Percentiles rank a stretch among this genome's conserved stretches.
phyloP scores from a whole-genome alignment of 2,329 filamentous ascomycete genomes.

The Colletotrichum sp. region DNA sequence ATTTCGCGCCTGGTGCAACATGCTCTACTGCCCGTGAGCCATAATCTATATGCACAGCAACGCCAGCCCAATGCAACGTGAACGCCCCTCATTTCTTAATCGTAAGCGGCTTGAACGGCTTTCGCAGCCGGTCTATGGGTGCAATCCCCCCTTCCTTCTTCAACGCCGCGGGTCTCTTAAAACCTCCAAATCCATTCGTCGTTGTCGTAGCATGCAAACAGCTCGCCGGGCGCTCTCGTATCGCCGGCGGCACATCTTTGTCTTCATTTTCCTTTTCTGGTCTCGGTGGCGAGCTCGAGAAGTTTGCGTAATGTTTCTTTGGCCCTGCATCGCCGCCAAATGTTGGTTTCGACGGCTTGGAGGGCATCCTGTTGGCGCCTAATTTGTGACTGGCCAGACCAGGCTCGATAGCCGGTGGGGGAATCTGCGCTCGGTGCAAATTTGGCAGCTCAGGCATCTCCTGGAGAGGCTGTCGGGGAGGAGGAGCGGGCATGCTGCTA shows the following conservation, averaged over 20 bases:
- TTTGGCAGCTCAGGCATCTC: conserved; percentile 17
- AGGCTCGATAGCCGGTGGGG: conserved; percentile 31
- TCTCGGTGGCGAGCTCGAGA: conserved; percentile 61
- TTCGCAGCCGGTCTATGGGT: conserved; percentile 55
- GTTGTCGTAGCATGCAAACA: conserved; percentile 59
- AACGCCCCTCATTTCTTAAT: conserved; percentile 42
- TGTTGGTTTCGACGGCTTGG: conserved; percentile 34
- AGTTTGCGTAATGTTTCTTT: conserved; percentile 57
- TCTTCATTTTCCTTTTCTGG: conserved; percentile 28
- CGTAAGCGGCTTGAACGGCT: conserved; percentile 63
- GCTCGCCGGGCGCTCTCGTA: conserved; percentile 44
- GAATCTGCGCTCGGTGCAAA: conserved; percentile 17
- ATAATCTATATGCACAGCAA: not conserved
- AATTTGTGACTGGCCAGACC: conserved; percentile 46
- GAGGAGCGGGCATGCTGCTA: conserved; percentile 14
- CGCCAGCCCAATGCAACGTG: not conserved
- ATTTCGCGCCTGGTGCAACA: not conserved
- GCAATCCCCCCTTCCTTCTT: conserved; percentile 44
- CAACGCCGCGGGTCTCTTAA: conserved; percentile 51
- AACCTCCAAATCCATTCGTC: conserved; percentile 35
- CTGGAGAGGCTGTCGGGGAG: not conserved
- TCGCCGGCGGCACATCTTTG: conserved; percentile 33
- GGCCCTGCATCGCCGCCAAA: conserved; percentile 29
- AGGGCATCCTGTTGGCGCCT: conserved; percentile 36
- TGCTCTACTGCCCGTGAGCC: not conserved